Conservation (phyloP, 2,329 filamentous ascomycete genomes). For the Alternaria conjuncta region DNA sequence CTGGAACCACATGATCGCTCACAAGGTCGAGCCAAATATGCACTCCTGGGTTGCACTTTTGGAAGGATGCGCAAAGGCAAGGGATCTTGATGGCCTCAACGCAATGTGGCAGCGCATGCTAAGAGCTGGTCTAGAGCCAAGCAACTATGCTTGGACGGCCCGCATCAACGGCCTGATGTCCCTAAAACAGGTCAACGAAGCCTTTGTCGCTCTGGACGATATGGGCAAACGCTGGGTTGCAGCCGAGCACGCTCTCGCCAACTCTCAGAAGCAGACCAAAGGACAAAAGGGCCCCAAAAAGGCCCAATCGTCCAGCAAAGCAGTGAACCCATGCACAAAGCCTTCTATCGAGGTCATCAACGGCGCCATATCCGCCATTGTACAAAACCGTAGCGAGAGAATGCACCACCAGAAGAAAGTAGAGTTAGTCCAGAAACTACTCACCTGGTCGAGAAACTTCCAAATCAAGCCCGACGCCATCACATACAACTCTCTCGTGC, state of each 20-base stretch:
- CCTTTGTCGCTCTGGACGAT: conserved; percentile 69
- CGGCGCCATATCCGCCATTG: conserved; percentile 69
- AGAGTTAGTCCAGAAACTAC: conserved; percentile 46
- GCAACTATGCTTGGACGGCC: conserved; percentile 72
- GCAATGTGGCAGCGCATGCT: conserved; percentile 72
- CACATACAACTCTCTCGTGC: conserved; percentile 74
- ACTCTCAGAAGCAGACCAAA: conserved; percentile 12
- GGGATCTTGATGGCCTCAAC: conserved; percentile 66
- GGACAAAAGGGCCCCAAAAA: conserved; percentile 18
- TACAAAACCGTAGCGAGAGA: conserved; percentile 47
- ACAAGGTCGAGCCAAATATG: conserved; percentile 65
- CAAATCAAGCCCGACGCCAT: conserved; percentile 55
- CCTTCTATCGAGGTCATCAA: conserved; percentile 73
- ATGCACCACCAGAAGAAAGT: conserved; percentile 50
- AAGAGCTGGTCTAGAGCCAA: conserved; percentile 64
- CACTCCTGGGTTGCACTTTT: conserved; percentile 77
- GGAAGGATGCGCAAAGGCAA: conserved; percentile 68
- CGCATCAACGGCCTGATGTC: conserved; percentile 71
- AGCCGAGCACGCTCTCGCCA: conserved; percentile 33
- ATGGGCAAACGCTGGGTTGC: conserved; percentile 68
- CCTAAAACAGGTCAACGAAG: conserved; percentile 60
- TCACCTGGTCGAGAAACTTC: conserved; percentile 52
- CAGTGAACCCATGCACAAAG: conserved; percentile 56
- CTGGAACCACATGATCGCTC: conserved; percentile 63
- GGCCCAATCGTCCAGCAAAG: conserved; percentile 18